Evolutionary conservation across 805 yeast species (phyloP).

Genomic region (Candida loeiensis): DNA sequence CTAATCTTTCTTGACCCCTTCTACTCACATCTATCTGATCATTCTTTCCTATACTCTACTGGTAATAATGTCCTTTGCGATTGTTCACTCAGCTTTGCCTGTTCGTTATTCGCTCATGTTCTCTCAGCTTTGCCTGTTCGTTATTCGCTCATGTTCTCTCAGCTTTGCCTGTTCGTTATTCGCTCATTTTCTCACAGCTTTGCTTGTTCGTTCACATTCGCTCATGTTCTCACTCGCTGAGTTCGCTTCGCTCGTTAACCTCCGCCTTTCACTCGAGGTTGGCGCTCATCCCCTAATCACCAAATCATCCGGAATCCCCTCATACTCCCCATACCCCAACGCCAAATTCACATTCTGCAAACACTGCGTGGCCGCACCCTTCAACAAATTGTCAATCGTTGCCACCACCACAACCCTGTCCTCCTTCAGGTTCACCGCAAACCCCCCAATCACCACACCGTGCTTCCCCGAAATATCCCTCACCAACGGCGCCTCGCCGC

Average conservation of each 20-base stretch:
- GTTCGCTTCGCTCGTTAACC: not conserved
- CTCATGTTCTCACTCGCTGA: not conserved
- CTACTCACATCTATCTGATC: too few species aligned
- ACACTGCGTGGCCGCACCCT: conserved; percentile 99
- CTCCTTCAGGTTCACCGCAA: conserved; percentile 83
- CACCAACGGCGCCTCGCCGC: conserved; percentile 92
- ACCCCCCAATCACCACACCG: conserved; percentile 93
- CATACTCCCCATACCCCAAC: conserved; percentile 88
- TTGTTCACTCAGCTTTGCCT: too few species aligned
- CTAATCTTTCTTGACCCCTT: too few species aligned
- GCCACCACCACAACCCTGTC: conserved; percentile 93
- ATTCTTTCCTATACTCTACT: too few species aligned
- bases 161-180: too few species aligned
- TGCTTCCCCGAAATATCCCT: conserved; percentile 90
- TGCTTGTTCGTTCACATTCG: too few species aligned
- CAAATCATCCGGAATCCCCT: conserved; percentile 81
- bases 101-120: too few species aligned
- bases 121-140: too few species aligned
- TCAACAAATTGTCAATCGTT: conserved; percentile 90
- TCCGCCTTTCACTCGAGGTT: not conserved
- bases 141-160: too few species aligned
- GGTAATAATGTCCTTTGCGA: too few species aligned
- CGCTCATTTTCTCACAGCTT: too few species aligned
- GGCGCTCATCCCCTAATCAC: conserved; percentile 43
- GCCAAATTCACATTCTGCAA: conserved; percentile 92